Evolutionary conservation across 495 filamentous ascomycete species (phyloP), one percentile per base, ranked within the genome.

Genomic region (Penicillium silybi): DNA sequence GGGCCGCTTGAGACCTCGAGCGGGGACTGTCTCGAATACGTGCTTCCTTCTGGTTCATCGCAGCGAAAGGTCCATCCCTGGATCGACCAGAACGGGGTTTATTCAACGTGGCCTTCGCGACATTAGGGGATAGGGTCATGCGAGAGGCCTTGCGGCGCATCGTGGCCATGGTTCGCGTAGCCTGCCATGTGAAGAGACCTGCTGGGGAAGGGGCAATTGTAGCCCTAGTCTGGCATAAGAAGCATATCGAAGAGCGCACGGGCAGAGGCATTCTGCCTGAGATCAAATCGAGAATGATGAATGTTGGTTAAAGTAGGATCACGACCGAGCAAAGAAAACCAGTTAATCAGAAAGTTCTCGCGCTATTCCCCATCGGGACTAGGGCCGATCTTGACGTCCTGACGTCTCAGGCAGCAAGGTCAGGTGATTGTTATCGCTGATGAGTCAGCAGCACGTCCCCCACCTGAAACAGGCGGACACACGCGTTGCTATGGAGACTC

Each of bases 51-150:
- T 80, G 76, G 66, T 97, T 97, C 85, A 92, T 90, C 17, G 77
- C 83, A 8, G 79, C 81, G 56, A 87, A 96, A 0, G 91, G 90
- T 0, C 88, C 83, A 27, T 69, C 70, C 20, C 68, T 65, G 53
- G 72, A 60, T 16, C 62, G 55, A n/a, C 59, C 55, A 0, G 58
- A 53, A 48, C 69, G 66, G 43, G 60, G 57, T 41, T 70, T 67
- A 51, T 74, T 81, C 18, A 76, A 59, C 7, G 76, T 64, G 6
- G 78, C 53, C 52, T 76, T 74, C 49, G 78, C 79, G 37, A 95
- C 90, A 44, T 76, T 74, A 34, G 84, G 80, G n/a, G 90, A 95
- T 19, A 96, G 79, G 1, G 82, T 74, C 84, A 92, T 89, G 56
- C 90, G 85, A 42, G 89, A 82, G 6, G 87, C 87, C 37, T 58